phyloP scores from a whole-genome alignment of 129 eudicot genomes.

The Tagetes patula region DNA sequence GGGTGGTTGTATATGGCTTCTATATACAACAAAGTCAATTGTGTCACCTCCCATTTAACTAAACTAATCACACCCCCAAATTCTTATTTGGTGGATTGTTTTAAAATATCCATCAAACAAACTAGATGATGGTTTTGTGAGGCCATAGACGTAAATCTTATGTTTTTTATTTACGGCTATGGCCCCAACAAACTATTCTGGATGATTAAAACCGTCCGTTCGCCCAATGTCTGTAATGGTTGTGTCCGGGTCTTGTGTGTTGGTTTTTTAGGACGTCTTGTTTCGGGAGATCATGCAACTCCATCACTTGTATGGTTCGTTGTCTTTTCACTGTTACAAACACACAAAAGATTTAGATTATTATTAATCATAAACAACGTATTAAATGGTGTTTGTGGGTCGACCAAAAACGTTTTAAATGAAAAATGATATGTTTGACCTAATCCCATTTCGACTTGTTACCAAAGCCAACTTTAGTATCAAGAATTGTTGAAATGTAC shows the following conservation, averaged over 20 bases:
- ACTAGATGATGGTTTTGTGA: no score
- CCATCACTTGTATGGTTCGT: conserved; percentile 89
- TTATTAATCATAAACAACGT: not conserved
- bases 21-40: conserved; percentile 40
- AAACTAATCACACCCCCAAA: conserved; percentile 31
- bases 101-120: not conserved
- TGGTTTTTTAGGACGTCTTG: conserved; percentile 53
- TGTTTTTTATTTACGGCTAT: not conserved
- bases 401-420: not conserved
- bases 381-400: not conserved
- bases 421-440: not conserved
- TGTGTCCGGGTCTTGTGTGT: conserved; percentile 54
- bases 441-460: not conserved
- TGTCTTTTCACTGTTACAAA: conserved; percentile 78
- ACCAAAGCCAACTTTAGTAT: conserved; percentile 1
- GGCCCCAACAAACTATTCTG: not conserved
- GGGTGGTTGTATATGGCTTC: conserved; percentile 31
- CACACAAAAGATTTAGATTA: not conserved
- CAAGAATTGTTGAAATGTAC: conserved; percentile 37
- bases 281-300: conserved; percentile 82
- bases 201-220: conserved; percentile 40
- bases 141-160: no score
- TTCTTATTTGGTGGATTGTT: not conserved
- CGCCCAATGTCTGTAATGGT: conserved; percentile 61
- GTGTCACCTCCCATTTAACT: conserved; percentile 32